Percentiles rank a stretch among this genome's conserved stretches.
Conservation (phyloP, 2,329 filamentous ascomycete genomes). For the Alternaria alternata region DNA sequence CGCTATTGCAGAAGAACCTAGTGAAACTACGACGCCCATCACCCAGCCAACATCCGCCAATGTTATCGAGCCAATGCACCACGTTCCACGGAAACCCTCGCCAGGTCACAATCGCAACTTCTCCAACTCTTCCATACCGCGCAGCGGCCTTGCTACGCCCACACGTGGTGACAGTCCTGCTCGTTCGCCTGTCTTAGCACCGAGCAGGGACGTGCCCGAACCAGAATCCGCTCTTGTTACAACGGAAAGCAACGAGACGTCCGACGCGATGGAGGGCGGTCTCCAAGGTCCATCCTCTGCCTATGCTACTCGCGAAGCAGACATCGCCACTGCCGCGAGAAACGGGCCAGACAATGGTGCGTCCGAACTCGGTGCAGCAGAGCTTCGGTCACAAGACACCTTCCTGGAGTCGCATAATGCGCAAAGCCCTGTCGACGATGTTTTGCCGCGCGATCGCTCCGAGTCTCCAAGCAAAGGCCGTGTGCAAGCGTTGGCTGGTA, state of each 20-base stretch:
- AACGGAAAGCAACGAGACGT: slow-evolving; percentile 47
- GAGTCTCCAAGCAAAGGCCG: slow-evolving; percentile 59
- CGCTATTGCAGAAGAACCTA: slow-evolving; percentile 64
- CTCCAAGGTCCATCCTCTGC: slow-evolving; percentile 32
- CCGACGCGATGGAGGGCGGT: slow-evolving; percentile 37
- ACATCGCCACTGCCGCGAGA: slow-evolving; percentile 44
- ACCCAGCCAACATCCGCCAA: slow-evolving; percentile 46
- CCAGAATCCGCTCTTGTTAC: slow-evolving; percentile 59
- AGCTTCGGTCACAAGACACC: slow-evolving; percentile 44
- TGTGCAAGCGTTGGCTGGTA: slow-evolving; percentile 61
- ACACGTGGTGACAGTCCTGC: slow-evolving; percentile 68
- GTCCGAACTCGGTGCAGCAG: slow-evolving; percentile 38
- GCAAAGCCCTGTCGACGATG: slow-evolving; percentile 40
- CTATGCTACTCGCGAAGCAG: slow-evolving; percentile 48
- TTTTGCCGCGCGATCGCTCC: slow-evolving; percentile 45
- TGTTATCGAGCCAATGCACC: slow-evolving; percentile 37
- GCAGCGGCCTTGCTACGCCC: slow-evolving; percentile 66
- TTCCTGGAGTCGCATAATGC: slow-evolving; percentile 48
- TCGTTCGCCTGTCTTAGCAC: slow-evolving; percentile 63
- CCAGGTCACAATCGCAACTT: slow-evolving; percentile 52
- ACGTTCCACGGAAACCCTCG: slow-evolving; percentile 47
- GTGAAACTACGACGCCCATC: slow-evolving; percentile 46
- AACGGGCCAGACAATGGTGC: slow-evolving; percentile 30
- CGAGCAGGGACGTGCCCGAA: slow-evolving; percentile 54
- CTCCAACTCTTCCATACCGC: slow-evolving; percentile 50